Evolutionary conservation across 768 basidiomycete genomes (phyloP).

Genomic region (Naganishia vaughanmartiniae): DNA sequence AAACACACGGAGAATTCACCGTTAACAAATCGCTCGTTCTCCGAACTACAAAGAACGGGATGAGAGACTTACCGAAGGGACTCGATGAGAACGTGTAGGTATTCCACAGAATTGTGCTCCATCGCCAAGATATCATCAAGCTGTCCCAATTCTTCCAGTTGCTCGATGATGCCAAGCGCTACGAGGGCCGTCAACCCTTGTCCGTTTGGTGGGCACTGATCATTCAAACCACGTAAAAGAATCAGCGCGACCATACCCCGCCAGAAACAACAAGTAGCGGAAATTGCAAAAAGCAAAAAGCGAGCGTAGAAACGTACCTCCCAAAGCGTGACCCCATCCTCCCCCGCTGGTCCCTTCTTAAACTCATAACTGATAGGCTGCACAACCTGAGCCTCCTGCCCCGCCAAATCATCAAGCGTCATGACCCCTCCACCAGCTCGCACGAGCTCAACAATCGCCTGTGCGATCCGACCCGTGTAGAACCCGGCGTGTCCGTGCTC

Average conservation of each 20-base stretch:
- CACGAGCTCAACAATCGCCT: slow-evolving; percentile 60
- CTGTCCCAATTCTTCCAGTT: slow-evolving; percentile 70
- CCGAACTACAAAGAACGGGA: slow-evolving; percentile 64
- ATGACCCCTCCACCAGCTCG: slow-evolving; percentile 85
- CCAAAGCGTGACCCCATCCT: slow-evolving; percentile 77
- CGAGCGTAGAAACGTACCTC: slow-evolving; percentile 60
- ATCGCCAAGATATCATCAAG: slow-evolving; percentile 69
- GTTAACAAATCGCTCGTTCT: background rate
- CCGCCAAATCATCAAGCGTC: slow-evolving; percentile 88
- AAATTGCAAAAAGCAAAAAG: too few species aligned
- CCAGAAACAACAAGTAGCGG: too few species aligned
- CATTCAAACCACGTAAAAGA: too few species aligned
- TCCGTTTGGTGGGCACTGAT: slow-evolving; percentile 89
- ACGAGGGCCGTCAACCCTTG: slow-evolving; percentile 95
- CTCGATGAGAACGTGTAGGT: slow-evolving; percentile 82
- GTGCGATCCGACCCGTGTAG: slow-evolving; percentile 85
- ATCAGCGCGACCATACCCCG: too few species aligned
- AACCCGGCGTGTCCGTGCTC: slow-evolving; percentile 85
- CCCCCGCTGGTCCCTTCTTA: slow-evolving; percentile 55
- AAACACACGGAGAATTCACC: background rate
- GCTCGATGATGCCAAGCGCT: slow-evolving; percentile 88
- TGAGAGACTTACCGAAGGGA: slow-evolving; percentile 60
- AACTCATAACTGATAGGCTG: slow-evolving; percentile 88
- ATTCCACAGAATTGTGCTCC: slow-evolving; percentile 87
- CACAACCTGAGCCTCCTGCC: slow-evolving; percentile 72